Evolutionary conservation across 2,329 filamentous ascomycete genomes (phyloP), one percentile per base, ranked within the genome.

Genomic region (Monilinia fructicola): DNA sequence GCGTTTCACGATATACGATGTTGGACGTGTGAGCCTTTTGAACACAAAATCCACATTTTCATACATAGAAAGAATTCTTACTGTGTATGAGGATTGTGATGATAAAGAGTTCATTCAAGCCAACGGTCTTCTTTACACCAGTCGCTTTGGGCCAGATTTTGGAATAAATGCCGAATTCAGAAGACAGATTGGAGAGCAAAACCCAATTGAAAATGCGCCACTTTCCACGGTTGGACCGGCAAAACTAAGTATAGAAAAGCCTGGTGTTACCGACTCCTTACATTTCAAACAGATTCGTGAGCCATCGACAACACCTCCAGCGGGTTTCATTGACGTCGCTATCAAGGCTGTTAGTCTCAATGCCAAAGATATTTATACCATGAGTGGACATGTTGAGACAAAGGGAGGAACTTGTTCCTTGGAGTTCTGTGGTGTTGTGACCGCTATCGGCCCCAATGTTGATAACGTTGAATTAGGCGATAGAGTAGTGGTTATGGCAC

Each of bases 1-100:
- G 23, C 35, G 44, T 14, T 40, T 69, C 18, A 48, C 44, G 10
- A 44, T 50, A n/a, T 65, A 56, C 16, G 65, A 69, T 53, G n/a
- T 69, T 21, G 65, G 23, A 3, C 23, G 12, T 12, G 23, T 28
- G 11, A 26, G 11, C 12, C n/a, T 23, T 26, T 23, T 26, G 21
- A 5, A 23, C 10, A 50, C 9, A 3, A 16, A 4, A 28, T 28
- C 50, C 3, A 28, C 23, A 1, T 6, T 53, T 16, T 16, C 11
- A 4, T 26, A 12, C 3, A 28, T 28, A 6, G 23, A 26, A 28
- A 53, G 14, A 14, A 28, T 53, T 16, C 10, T 53, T 28, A 18
- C 23, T 16, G 23, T 53, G 26, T 14, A 14, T 53, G 50, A 53
- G 12, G 11, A 14, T 12, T 14, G 26, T 26, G 31, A 38, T 26